Evolutionary conservation across 305 asterid genomes (phyloP), one percentile per base, ranked within the genome.

Genomic region (Nicotiana rustica): DNA sequence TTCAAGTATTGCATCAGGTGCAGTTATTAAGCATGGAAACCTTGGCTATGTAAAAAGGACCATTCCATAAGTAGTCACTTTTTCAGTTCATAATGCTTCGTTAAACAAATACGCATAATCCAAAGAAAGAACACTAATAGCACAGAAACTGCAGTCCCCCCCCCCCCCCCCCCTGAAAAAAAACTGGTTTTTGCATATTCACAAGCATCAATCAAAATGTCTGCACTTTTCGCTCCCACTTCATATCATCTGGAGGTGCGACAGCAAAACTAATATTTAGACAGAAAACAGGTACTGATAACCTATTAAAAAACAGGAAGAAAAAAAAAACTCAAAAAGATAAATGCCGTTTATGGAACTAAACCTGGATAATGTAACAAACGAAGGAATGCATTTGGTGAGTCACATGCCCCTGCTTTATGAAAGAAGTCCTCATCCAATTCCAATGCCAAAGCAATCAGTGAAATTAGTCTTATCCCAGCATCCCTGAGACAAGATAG

Each of bases 321-420:
- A 67, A 38, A 67, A 57, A 31, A 31, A 2, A 44, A 47, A 21
- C 5, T 57, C 82, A 62, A 4, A 76, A 19, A 76, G n/a, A 67
- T 55, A 55, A 47, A 76, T 60, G 64, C 10, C 36, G 80, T 41
- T 59, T 9, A 55, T 36, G 59, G 47, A 35, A 25, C 35, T 64
- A 31, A 67, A 92, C 95, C 94, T 85, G 92, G 94, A 84, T 92
- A 89, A 71, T 83, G 93, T 67, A 92, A 80, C 79, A 92, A 87
- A 79, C 95, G 92, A 47, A 90, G 91, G 84, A 86, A 85, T 81
- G 33, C 87, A 75, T 78, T 35, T 41, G 92, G 92, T 49, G 84
- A 82, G 76, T 82, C 73, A 56, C 89, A 81, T 41, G 93, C 95
- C 69, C 93, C 95, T n/a, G 86, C 76, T 70, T 88, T 86, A 83